A percentile compares a stretch with the other conserved stretches of the same genome.
These are phyloP conservation scores for Yarrowia yakushimensis DNA, from an alignment of 805 yeast genomes.

Conservation along the genomic window DNA sequence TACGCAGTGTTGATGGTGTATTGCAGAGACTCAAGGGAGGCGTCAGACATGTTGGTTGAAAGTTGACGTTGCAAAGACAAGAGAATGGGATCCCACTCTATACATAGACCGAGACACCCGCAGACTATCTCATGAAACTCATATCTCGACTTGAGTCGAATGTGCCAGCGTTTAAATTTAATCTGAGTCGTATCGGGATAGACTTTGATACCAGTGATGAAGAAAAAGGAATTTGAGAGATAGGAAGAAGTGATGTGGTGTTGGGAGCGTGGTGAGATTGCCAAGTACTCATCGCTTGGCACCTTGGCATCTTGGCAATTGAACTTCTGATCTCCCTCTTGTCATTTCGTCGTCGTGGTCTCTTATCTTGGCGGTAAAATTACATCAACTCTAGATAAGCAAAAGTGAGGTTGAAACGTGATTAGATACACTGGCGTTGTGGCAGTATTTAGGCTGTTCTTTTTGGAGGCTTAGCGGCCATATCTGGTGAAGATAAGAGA, in stretches of 20 bases:
- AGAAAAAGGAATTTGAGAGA: not conserved
- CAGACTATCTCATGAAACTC: not conserved
- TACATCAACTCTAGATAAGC: constrained; percentile 16
- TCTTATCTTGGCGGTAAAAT: not conserved
- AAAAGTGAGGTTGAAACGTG: not conserved
- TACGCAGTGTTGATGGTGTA: constrained; percentile 60
- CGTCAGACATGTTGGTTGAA: not conserved
- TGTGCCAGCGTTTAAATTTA: not conserved
- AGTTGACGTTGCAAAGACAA: too few relatives aligned
- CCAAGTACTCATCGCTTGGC: constrained; percentile 8
- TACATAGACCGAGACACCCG: not conserved
- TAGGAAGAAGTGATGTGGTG: not conserved
- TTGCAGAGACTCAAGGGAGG: not conserved
- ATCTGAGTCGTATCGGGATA: constrained; percentile 4
- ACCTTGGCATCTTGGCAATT: not conserved
- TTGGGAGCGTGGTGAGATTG: too few relatives aligned
- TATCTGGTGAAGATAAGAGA: too few relatives aligned
- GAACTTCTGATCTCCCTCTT: too few relatives aligned
- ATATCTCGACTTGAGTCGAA: not conserved
- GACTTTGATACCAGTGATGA: not conserved
- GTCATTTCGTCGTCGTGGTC: too few relatives aligned
- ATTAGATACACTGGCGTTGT: not conserved
- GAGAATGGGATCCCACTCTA: not conserved
- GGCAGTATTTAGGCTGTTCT: not conserved
- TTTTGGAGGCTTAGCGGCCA: not conserved